Evolutionary conservation across 192 early-diverging fungal genomes (phyloP).

Genomic region (Coemansia sp.): DNA sequence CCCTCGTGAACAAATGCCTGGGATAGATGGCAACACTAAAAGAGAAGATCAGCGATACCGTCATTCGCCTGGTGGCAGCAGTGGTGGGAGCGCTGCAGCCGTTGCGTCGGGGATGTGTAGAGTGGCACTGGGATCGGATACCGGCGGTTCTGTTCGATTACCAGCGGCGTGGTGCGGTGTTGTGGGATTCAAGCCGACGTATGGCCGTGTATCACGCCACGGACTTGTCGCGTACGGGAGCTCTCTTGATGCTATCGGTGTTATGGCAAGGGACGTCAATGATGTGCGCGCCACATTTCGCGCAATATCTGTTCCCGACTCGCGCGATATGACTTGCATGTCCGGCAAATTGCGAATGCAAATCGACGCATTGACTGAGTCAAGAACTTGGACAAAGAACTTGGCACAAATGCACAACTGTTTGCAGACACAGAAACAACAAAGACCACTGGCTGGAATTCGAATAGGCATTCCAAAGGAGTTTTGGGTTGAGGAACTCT

Average conservation of each 20-base stretch:
- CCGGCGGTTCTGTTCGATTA: constrained; percentile 90
- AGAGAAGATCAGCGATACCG: neutral
- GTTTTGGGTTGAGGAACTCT: constrained; percentile 78
- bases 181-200: constrained; percentile 91
- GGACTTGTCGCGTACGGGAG: constrained; percentile 86
- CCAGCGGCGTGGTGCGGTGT: constrained; percentile 94
- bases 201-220: constrained; percentile 80
- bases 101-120: constrained; percentile 80
- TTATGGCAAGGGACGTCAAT: constrained; percentile 62
- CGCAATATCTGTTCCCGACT: constrained; percentile 22
- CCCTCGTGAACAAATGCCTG: constrained; percentile 3
- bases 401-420: neutral
- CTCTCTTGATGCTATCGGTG: constrained; percentile 88
- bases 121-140: constrained; percentile 88
- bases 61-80: constrained; percentile 78
- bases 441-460: constrained; percentile 46
- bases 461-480: constrained; percentile 68
- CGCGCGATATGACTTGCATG: constrained; percentile 61
- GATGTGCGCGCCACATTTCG: constrained; percentile 40
- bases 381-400: constrained; percentile 18
- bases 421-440: neutral
- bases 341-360: constrained; percentile 35
- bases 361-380: constrained; percentile 9
- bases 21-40: neutral
- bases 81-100: constrained; percentile 87